phyloP scores from a whole-genome alignment of 2,329 filamentous ascomycete genomes.

The Xylariaceae sp. region DNA sequence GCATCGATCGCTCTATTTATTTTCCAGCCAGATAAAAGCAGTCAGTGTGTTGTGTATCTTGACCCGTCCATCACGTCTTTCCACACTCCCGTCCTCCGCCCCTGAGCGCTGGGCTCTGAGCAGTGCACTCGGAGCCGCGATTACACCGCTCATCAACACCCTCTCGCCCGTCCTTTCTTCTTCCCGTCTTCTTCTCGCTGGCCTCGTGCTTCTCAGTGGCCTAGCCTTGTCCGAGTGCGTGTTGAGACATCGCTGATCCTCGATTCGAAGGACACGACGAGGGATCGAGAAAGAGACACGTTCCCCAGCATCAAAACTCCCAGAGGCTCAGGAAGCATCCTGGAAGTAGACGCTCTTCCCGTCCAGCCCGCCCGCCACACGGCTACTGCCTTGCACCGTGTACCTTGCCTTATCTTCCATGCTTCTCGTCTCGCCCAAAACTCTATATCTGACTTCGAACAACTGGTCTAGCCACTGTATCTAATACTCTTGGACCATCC shows the following conservation, averaged over 20 bases:
- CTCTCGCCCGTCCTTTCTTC: slow-evolving; percentile 8
- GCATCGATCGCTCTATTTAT: neutral
- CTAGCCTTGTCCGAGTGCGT: slow-evolving; percentile 5
- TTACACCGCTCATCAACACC: slow-evolving; percentile 11
- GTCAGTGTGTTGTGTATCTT: slow-evolving; percentile 12
- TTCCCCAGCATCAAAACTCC: neutral
- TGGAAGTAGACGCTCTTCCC: slow-evolving; percentile 3
- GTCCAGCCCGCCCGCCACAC: slow-evolving; percentile 6
- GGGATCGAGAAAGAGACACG: slow-evolving; percentile 1
- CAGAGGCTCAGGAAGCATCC: slow-evolving; percentile 5
- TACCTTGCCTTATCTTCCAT: slow-evolving; percentile 1
- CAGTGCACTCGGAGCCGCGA: neutral
- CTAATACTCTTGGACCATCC: slow-evolving; percentile 4
- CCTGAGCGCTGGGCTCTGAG: slow-evolving; percentile 11
- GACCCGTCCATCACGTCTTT: neutral
- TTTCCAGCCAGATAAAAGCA: neutral
- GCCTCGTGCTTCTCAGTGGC: slow-evolving; percentile 1
- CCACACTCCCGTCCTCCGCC: slow-evolving; percentile 1
- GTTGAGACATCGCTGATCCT: slow-evolving; percentile 15
- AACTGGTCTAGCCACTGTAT: slow-evolving; percentile 8
- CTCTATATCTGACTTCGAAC: slow-evolving; percentile 6
- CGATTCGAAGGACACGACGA: neutral
- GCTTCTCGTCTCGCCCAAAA: neutral
- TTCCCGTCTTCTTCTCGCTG: neutral
- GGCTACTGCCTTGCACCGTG: neutral